Evolutionary conservation across 257 asterid genomes (phyloP).

Genomic region (Scutellaria baicalensis): DNA sequence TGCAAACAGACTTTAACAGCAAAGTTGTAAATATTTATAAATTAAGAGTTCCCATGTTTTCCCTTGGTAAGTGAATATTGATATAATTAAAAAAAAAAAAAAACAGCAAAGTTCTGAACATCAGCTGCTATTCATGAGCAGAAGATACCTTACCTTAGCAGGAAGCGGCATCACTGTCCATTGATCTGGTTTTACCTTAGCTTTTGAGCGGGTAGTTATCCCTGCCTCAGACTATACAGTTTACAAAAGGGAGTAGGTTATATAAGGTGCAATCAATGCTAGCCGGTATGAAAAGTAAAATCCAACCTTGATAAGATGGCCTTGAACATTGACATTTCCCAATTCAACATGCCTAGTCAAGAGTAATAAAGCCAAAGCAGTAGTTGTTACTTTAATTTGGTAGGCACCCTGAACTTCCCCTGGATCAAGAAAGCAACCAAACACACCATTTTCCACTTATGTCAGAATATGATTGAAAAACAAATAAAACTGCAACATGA

Average conservation of each 20-base stretch:
- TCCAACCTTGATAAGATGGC: conserved; percentile 72
- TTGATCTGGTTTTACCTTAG: conserved; percentile 72
- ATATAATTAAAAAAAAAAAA: neutral
- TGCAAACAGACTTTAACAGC: neutral
- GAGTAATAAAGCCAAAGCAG: conserved; percentile 79
- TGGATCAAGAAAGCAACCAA: conserved; percentile 27
- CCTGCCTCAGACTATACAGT: conserved; percentile 56
- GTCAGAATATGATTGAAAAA: neutral
- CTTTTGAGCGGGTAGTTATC: conserved; percentile 88
- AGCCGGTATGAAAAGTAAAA: conserved; percentile 5
- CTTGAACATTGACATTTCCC: conserved; percentile 61
- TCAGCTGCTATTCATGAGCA: neutral
- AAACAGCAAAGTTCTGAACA: neutral
- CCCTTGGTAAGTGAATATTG: neutral
- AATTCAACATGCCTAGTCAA: conserved; percentile 67
- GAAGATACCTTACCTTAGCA: conserved; percentile 64
- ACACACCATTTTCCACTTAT: conserved; percentile 3
- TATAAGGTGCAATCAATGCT: neutral
- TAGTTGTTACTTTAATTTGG: conserved; percentile 88
- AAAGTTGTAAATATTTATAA: neutral
- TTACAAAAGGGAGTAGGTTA: conserved; percentile 14
- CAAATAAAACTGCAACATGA: neutral
- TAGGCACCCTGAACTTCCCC: conserved; percentile 95
- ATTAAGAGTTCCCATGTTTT: neutral
- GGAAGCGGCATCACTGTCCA: conserved; percentile 82